Evolutionary conservation across 1,284 basidiomycete genomes (phyloP).

Genomic region (Schizophyllum amplum): DNA sequence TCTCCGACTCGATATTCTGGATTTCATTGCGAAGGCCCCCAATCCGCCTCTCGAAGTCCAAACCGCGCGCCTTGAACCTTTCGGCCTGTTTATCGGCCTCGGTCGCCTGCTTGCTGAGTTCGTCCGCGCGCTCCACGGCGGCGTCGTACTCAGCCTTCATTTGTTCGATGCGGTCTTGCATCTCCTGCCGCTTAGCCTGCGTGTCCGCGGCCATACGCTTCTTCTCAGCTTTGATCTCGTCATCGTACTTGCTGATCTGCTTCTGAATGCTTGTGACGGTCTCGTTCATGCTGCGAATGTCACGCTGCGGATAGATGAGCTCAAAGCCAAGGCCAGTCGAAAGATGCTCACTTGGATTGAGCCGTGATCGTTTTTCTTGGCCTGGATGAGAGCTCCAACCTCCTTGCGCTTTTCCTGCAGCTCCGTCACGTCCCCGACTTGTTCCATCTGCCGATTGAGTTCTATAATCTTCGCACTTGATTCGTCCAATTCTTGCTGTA

Average conservation of each 20-base stretch:
- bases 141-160: constrained; percentile 32
- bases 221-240: constrained; percentile 49
- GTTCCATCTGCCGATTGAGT: constrained; percentile 38
- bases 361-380: constrained; percentile 36
- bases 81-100: constrained; percentile 6
- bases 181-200: constrained; percentile 54
- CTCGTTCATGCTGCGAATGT: constrained; percentile 38
- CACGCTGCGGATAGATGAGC: constrained; percentile 28
- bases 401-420: constrained; percentile 36
- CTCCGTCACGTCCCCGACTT: constrained; percentile 45
- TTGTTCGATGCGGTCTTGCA: constrained; percentile 37
- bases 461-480: constrained; percentile 39
- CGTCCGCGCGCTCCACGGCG: constrained; percentile 32
- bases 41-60: background rate
- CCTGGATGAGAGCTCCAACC: constrained; percentile 36
- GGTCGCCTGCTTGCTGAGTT: constrained; percentile 26
- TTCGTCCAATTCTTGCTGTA: constrained; percentile 29
- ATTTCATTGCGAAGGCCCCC: constrained; percentile 5
- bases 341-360: constrained; percentile 36
- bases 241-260: constrained; percentile 40
- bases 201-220: constrained; percentile 47
- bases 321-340: background rate
- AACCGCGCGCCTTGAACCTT: background rate
- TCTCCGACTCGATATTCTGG: background rate
- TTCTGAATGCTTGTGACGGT: constrained; percentile 31